Base-by-base conservation (phyloP, 805 yeast species). In the Tetrapisispora phaffii region DNA sequence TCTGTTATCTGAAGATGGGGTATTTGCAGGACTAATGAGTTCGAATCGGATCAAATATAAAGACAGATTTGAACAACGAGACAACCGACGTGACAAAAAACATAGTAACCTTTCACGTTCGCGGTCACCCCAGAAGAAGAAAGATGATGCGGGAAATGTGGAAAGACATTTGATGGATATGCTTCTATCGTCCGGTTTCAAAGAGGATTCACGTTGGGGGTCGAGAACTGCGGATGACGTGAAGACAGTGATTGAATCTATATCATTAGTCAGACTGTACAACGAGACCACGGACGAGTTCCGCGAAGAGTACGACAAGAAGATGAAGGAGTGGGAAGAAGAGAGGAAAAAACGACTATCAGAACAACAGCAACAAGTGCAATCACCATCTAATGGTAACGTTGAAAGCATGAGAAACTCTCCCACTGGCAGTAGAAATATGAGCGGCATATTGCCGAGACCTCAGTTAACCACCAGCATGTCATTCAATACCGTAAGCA, bases 91-190 rank as follows among this genome's bases (percentile, higher is more conserved):
- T 1, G 19, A 13, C 35, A 40, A 40, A 13, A 24, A 23, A 13
- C n/a, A 21, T 9, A 33, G 28, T 19, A 21, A 19, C n/a, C 31
- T 31, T 22, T 21, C 31, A 5, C 15, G 26, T 2, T 28, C 34
- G 7, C 26, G 31, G n/a, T 35, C 29, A 3, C 39, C 39, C 16
- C 12, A 10, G 3, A 44, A 45, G 20, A 93, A 52, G 68, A 68
- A 68, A 22, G 23, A 38, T 7, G 41, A 28, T 4, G 62, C 82
- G 47, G 87, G 85, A 7, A 80, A 94, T n/a, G 97, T 97, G 1
- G 97, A 90, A 62, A 88, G 82, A 62, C 96, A 89, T 63, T 71
- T 90, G 38, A 74, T 85, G 64, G 96, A 87, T 47, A 90, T 90
- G 97, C 73, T 90, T 43, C 85, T 96, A 55, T 73, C 89, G 0